Evolutionary conservation across 2,329 filamentous ascomycete species (phyloP), one percentile per base, ranked within the genome.

Genomic region (Diaporthe vaccinii): DNA sequence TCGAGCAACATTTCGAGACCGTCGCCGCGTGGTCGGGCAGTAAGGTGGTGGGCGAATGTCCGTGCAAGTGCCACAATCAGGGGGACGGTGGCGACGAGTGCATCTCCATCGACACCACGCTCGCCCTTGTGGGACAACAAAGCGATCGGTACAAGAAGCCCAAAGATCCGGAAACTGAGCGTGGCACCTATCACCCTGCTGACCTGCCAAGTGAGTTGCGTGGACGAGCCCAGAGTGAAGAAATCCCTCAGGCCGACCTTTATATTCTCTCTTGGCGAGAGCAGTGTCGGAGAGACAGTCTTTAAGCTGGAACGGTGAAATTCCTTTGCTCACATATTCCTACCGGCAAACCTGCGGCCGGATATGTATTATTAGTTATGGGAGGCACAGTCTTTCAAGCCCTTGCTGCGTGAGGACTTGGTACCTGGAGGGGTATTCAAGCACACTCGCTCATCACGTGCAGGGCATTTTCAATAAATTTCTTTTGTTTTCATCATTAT

Each of bases 1-100:
- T 73, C 7, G 71, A 73, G 28, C 20, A 55, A 10, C 58, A 73
- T 8, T 73, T 73, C 20, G 34, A 67, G 6, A 67, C 59, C n/a
- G 25, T 73, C 17, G 61, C 58, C 31, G 9, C n/a, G 2, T 46
- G 20, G 28, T 31, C 59, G 2, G 17, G 59, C 46, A 12, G 10
- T 4, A 22, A 20, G 7, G n/a, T 73, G 4, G n/a, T 73, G 9
- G 71, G 58, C 8, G n/a, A 25, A 2, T 73, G 71, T 6, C 61
- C 58, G 5, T 73, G 71, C 49, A 9, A 41, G 10, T 73, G 71
- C 9, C 71, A 73, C 25, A n/a, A n/a, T n/a, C n/a, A 39, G 6
- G 20, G 22, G 15, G 22, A 25, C 4, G 4, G n/a, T 14, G 5
- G 22, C 2, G 65, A 53, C 2, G 65, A 39, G 4, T 68, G 65